Evolutionary conservation across 139 green algal species (phyloP).

Genomic region (Coelastrella sp.): DNA sequence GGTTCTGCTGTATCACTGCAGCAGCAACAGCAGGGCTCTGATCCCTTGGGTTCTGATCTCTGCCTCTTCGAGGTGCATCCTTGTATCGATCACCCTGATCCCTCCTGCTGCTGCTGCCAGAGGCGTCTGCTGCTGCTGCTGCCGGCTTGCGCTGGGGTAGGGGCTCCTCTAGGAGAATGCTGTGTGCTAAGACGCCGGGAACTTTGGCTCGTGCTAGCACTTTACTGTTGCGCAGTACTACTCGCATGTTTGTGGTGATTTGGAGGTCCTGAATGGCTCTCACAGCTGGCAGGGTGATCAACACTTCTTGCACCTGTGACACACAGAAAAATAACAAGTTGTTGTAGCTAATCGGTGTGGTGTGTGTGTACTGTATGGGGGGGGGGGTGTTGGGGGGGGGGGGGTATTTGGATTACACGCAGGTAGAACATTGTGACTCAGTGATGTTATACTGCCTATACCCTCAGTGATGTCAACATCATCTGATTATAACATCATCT

Average conservation of each 20-base stretch:
- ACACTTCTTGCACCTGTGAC: constrained; percentile 28
- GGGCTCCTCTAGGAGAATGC: constrained; percentile 42
- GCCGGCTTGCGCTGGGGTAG: constrained; percentile 1
- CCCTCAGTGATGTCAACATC: no score
- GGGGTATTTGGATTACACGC: no score
- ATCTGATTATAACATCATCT: no score
- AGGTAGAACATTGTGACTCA: no score
- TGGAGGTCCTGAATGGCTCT: neutral
- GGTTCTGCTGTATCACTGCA: no score
- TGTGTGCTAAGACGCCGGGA: constrained; percentile 19
- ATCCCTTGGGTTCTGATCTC: neutral
- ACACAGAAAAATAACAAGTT: neutral
- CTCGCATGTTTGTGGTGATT: constrained; percentile 22
- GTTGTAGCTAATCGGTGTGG: no score
- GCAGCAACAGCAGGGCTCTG: neutral
- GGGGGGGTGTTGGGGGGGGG: no score
- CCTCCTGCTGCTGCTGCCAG: constrained; percentile 8
- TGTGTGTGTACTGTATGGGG: no score
- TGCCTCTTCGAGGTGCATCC: neutral
- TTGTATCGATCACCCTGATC: neutral
- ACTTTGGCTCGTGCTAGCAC: neutral
- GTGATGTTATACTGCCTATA: no score
- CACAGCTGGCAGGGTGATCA: constrained; percentile 6
- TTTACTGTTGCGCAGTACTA: constrained; percentile 46
- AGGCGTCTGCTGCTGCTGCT: constrained; percentile 2